phyloP scores from a whole-genome alignment of 1,139 yeast genomes.

The Blastobotrys elegans region DNA sequence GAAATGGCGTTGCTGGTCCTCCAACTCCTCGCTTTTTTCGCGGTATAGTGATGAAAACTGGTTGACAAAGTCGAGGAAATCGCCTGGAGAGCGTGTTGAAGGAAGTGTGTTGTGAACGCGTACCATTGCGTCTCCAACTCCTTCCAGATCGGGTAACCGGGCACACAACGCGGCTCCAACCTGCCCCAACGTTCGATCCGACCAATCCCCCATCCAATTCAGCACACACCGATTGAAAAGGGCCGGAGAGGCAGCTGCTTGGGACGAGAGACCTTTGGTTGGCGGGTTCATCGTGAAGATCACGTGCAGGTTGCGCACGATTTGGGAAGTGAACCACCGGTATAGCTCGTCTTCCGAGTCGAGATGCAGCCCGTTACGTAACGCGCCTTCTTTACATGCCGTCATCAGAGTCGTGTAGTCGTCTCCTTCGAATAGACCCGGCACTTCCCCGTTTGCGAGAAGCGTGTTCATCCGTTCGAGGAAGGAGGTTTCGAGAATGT shows the following conservation, averaged over 20 bases:
- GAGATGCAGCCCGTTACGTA: conserved; percentile 54
- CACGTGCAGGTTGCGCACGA: conserved; percentile 73
- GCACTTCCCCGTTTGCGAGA: conserved; percentile 87
- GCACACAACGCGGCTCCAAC: conserved; percentile 46
- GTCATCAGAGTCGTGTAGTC: conserved; percentile 52
- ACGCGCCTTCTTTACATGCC: conserved; percentile 55
- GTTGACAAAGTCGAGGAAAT: conserved; percentile 49
- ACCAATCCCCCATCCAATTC: conserved; percentile 90
- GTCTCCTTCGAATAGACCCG: conserved; percentile 83
- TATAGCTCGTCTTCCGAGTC: conserved; percentile 72
- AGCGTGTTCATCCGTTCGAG: conserved; percentile 89
- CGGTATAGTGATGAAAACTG: conserved; percentile 45
- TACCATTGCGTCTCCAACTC: conserved; percentile 46
- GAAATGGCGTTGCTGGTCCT: conserved; percentile 67
- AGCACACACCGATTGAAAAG: conserved; percentile 85
- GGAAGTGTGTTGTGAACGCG: conserved; percentile 39
- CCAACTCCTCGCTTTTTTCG: conserved; percentile 46
- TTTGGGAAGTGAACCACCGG: conserved; percentile 66
- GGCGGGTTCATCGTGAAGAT: conserved; percentile 71
- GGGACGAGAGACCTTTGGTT: conserved; percentile 36
- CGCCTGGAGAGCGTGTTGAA: conserved; percentile 53
- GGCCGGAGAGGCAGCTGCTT: conserved; percentile 77
- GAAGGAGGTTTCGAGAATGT: conserved; percentile 70
- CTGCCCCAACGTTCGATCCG: conserved; percentile 44
- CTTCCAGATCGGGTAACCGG: conserved; percentile 37